phyloP scores from a whole-genome alignment of 192 early-diverging fungal species.

The Coemansia sp. region DNA sequence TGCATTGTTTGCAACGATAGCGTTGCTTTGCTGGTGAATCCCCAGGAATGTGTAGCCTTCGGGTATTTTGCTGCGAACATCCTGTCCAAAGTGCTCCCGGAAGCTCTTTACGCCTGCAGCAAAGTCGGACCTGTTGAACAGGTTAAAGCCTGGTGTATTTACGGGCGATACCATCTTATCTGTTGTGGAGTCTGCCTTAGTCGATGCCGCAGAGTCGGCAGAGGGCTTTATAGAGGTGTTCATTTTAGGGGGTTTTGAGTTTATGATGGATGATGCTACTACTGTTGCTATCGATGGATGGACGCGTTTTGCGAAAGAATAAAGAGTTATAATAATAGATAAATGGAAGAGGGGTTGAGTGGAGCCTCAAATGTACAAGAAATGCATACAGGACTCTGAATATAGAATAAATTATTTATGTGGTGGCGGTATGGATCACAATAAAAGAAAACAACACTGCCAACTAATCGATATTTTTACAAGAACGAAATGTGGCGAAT shows the following conservation, averaged over 20 bases:
- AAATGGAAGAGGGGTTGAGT: background rate
- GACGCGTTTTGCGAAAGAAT: background rate
- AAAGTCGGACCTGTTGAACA: slow-evolving; percentile 38
- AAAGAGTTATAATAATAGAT: background rate
- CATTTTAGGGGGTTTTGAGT: background rate
- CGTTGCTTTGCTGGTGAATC: slow-evolving; percentile 1
- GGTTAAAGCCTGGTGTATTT: slow-evolving; percentile 9
- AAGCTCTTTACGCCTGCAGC: slow-evolving; percentile 31
- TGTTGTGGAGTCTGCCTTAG: slow-evolving; percentile 14
- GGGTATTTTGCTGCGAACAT: slow-evolving; percentile 18
- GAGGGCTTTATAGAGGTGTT: slow-evolving; percentile 7
- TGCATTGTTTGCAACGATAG: background rate
- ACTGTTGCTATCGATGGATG: background rate
- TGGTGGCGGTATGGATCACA: background rate
- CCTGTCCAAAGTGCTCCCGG: slow-evolving; percentile 47
- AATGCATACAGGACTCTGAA: background rate
- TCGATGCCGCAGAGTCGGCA: slow-evolving; percentile 3
- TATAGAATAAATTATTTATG: background rate
- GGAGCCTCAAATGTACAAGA: background rate
- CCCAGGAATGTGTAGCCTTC: slow-evolving; percentile 53
- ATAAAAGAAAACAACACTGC: background rate
- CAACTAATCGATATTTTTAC: background rate
- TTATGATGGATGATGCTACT: background rate
- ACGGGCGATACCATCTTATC: slow-evolving; percentile 3
- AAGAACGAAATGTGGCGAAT: background rate